Base-by-base conservation (phyloP, 2,329 filamentous ascomycete genomes). In the Monosporascus sp. region DNA sequence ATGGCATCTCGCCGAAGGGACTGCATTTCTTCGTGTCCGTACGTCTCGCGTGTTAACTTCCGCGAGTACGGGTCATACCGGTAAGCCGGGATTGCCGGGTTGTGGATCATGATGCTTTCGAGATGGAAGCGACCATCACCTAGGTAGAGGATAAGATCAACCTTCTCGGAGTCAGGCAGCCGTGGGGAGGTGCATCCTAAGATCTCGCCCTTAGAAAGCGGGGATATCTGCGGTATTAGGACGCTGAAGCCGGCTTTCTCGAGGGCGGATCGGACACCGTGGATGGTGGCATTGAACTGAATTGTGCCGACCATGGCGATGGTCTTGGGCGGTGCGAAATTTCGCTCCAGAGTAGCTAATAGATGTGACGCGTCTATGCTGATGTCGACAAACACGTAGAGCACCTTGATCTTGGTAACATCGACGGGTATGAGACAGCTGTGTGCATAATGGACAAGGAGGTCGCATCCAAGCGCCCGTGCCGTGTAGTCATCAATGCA, bases 401-500 rank as follows among this genome's bases (percentile, higher is more conserved):
- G 80, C 1, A 93, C 97, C 70, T 95, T 94, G 67, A 99, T 97
- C 72, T 91, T 90, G 53, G 94, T 99, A 15, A 97, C 89, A 61
- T 96, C 93, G 11, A 97, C 91, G 0, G 94, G 94, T 61, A 99
- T 96, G 58, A 99, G 79, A 64, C 94, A 99, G 68, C 89, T 95
- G 73, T 99, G 94, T 1, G 94, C 94, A 68, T 99, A 99, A 74
- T 99, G 94, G 1, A 99, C 89, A 9, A 99, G 79, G 7, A 99
- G 77, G 63, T 99, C 94, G 69, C 94, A 99, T 2, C 91, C 94
- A 22, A 99, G 80, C 1, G 95, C 94, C 45, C 93, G 80, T 1
- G 94, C 95, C 0, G 94, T 99, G 73, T 95, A 99, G 73, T 99
- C 94, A 69, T 99, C 94, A 63, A 99, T 97, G 68, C 94, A 99